Evolutionary conservation across 2,329 filamentous ascomycete genomes (phyloP).

Genomic region (Daldinia eschscholtzii): DNA sequence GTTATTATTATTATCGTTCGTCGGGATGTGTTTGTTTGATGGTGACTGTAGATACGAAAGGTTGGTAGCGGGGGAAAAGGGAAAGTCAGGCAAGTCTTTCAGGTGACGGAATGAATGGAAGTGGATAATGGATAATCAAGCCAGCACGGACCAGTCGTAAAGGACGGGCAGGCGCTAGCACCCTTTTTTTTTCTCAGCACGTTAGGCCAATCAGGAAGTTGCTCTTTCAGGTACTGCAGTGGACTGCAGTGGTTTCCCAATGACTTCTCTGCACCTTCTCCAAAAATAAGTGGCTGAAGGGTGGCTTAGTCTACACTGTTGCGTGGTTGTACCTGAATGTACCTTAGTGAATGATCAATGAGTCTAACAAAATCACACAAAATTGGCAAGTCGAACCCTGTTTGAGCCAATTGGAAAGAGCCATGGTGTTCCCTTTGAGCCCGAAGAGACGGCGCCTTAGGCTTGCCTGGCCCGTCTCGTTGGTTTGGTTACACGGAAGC

Average conservation of each 20-base stretch:
- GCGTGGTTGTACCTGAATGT: not conserved
- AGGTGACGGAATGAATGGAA: conserved; percentile 46
- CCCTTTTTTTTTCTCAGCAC: not conserved
- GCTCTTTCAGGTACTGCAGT: not conserved
- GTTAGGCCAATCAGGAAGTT: conserved; percentile 8
- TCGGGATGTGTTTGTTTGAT: conserved; percentile 20
- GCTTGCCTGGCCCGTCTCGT: conserved; percentile 19
- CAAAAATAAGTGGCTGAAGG: conserved; percentile 31
- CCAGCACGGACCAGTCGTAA: conserved; percentile 34
- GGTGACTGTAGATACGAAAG: conserved; percentile 29
- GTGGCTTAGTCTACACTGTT: conserved; percentile 1
- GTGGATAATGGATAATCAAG: conserved; percentile 14
- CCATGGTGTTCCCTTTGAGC: conserved; percentile 19
- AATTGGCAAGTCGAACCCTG: conserved; percentile 16
- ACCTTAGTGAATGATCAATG: not conserved
- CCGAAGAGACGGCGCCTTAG: conserved; percentile 37
- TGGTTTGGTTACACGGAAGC: conserved; percentile 16
- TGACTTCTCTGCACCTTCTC: not conserved
- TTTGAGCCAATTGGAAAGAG: conserved; percentile 25
- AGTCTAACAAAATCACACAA: conserved; percentile 15
- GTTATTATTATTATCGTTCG: conserved; percentile 31
- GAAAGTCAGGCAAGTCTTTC: conserved; percentile 44
- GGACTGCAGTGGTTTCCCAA: not conserved
- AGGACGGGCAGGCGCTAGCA: conserved; percentile 29
- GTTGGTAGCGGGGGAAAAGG: conserved; percentile 42